Conservation (phyloP, 1,139 yeast genomes). For the Geotrichum cucujoidarum region DNA sequence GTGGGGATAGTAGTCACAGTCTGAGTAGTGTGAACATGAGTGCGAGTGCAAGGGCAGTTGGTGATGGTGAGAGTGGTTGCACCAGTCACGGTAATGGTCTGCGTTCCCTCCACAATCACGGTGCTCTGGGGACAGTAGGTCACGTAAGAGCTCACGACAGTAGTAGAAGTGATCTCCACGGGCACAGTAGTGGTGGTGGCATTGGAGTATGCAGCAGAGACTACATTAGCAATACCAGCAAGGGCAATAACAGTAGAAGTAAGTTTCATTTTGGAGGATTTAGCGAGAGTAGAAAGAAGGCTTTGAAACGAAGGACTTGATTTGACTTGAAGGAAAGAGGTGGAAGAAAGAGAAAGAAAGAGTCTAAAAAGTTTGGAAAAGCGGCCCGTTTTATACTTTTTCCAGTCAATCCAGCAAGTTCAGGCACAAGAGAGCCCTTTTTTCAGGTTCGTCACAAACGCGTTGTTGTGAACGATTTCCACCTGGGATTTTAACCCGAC, state of each 20-base stretch:
- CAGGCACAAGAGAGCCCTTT: no score
- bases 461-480: no score
- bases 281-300: neutral
- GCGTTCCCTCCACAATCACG: constrained; percentile 36
- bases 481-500: no score
- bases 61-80: constrained; percentile 43
- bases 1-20: constrained; percentile 41
- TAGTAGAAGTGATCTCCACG: constrained; percentile 27
- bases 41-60: constrained; percentile 52
- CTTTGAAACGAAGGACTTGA: neutral
- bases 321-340: neutral
- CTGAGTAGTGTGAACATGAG: constrained; percentile 43
- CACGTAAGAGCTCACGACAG: constrained; percentile 37
- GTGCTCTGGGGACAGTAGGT: constrained; percentile 44
- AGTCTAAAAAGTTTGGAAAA: no score
- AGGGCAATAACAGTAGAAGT: constrained; percentile 18
- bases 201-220: constrained; percentile 24
- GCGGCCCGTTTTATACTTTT: no score
- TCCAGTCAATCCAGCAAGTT: no score
- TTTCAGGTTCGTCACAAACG: no score
- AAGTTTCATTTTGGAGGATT: neutral
- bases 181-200: constrained; percentile 28
- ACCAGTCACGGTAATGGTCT: constrained; percentile 40
- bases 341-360: neutral
- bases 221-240: constrained; percentile 5